Base-by-base conservation (phyloP, 1,284 basidiomycete genomes). In the Boletus sp. region DNA sequence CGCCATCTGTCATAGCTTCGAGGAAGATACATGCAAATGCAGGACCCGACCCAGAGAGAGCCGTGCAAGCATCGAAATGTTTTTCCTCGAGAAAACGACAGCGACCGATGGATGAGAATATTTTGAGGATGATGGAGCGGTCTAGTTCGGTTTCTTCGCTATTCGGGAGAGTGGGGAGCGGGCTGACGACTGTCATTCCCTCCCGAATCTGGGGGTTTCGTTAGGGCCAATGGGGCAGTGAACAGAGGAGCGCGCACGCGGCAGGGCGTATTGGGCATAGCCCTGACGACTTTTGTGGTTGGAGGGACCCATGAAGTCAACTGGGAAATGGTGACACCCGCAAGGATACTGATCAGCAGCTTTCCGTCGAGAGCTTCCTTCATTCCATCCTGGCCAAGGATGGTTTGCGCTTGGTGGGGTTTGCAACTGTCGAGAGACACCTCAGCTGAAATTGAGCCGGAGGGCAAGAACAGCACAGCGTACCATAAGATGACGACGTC, bases 221-320 rank as follows among this genome's bases (percentile, higher is more conserved):
- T 55, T 36, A 50, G 19, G 9, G 30, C 13, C 25, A 44, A 25
- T 13, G 29, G 39, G 16, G 33, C 36, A 29, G 25, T 12, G 22
- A 20, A 10, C 22, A 35, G 17, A 29, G 36, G 22, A 43, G 35
- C 19, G 62, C 78, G 54, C 52, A 93, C 94, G 70, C 93, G 92
- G 74, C 91, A 93, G 8, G 96, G 94, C 1, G 96, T 99, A 67
- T 99, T 99, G 53, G 96, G 95, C 96, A 99, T 99, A 3, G 94
- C 92, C 45, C 96, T 83, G 42, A 98, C 85, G 42, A 98, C 90
- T 56, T 81, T 84, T 32, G 92, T 93, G n/a, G 73, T 75, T 0
- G 82, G 73, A 16, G 76, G 73, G 23, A 95, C 89, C 86, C 87
- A 89, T 8, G 69, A 75, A 43, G 74, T 70, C 35, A 99, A 75